Base-by-base conservation (phyloP, 164 flowering plant species). In the Nymphaea colorata region DNA sequence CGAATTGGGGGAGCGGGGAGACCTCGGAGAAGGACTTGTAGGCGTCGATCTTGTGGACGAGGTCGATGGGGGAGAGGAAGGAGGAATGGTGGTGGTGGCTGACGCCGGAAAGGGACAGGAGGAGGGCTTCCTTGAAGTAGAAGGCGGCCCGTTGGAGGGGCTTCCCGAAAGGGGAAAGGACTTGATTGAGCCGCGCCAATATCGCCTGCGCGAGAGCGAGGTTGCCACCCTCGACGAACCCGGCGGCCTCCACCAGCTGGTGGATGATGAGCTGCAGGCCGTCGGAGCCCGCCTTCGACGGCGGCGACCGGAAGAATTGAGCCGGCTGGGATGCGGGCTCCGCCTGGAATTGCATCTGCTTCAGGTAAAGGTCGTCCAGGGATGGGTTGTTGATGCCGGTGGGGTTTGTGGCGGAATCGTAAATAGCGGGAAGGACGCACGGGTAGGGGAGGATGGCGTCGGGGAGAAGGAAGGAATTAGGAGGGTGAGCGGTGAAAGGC, bases 101-200 rank as follows among this genome's bases (percentile, higher is more conserved):
- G 15, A 18, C 8, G n/a, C 53, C 44, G 41, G 25, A 42, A 17
- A 61, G 63, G 10, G 11, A 36, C 53, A 89, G 78, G 42, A 86
- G 78, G 43, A 93, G 86, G 17, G 98, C 96, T 76, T 93, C 96
- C 68, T 87, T 93, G 87, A 93, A 90, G 81, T 79, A 85, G 68
- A 87, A 86, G 0, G 87, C 91, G n/a, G 98, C 86, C 67, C 96
- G 69, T 18, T 87, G 90, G 43, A 88, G 82, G 0, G 98, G 96
- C 41, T 86, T 87, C 0, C 92, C 95, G 16, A 53, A 16, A 0
- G 93, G 89, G 6, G 83, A 79, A 10, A 72, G 75, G 2, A 85
- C 75, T 25, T 85, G 86, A 76, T 93, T 93, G 82, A 93, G 90
- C 81, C 96, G 91, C 63, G 85, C 86, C 81, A 90, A 75, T 79